Conservation (phyloP, 1,139 yeast genomes). For the Saccharomyces hybrid region DNA sequence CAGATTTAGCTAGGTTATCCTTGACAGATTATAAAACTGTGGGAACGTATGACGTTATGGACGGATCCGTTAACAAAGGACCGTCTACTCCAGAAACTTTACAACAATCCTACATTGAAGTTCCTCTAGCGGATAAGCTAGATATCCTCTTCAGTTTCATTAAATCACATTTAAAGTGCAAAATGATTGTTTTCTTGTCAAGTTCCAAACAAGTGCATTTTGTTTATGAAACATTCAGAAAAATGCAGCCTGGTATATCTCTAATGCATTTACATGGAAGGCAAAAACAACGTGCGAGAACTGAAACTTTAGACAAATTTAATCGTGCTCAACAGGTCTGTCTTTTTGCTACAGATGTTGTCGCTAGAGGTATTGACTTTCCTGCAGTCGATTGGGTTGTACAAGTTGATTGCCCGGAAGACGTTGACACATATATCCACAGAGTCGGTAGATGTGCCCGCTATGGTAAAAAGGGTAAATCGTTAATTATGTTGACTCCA, state of each 20-base stretch:
- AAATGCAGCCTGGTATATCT: constrained; percentile 93
- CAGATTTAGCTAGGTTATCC: constrained; percentile 83
- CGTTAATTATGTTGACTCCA: constrained; percentile 76
- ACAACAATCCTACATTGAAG: constrained; percentile 72
- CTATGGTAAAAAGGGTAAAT: constrained; percentile 83
- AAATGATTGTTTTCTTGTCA: constrained; percentile 81
- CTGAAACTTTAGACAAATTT: constrained; percentile 83
- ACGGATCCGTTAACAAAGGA: constrained; percentile 31
- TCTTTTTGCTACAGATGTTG: constrained; percentile 91
- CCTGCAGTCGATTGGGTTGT: constrained; percentile 98
- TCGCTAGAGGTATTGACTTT: constrained; percentile 94
- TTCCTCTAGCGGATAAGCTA: constrained; percentile 71
- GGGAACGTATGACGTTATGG: constrained; percentile 40
- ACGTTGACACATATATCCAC: constrained; percentile 88
- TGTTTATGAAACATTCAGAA: constrained; percentile 84
- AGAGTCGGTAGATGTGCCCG: constrained; percentile 96
- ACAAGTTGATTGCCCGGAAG: constrained; percentile 95
- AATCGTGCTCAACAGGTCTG: constrained; percentile 83
- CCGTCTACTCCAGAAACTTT: constrained; percentile 73
- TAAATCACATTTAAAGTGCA: constrained; percentile 77
- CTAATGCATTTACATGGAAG: constrained; percentile 89
- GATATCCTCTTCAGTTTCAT: constrained; percentile 88
- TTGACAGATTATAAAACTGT: constrained; percentile 71
- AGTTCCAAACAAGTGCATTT: constrained; percentile 94
- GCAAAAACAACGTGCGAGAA: constrained; percentile 87